These are phyloP conservation scores for Psilocybe mexicana DNA, from an alignment of 1,284 basidiomycete species.

Conservation along the genomic window DNA sequence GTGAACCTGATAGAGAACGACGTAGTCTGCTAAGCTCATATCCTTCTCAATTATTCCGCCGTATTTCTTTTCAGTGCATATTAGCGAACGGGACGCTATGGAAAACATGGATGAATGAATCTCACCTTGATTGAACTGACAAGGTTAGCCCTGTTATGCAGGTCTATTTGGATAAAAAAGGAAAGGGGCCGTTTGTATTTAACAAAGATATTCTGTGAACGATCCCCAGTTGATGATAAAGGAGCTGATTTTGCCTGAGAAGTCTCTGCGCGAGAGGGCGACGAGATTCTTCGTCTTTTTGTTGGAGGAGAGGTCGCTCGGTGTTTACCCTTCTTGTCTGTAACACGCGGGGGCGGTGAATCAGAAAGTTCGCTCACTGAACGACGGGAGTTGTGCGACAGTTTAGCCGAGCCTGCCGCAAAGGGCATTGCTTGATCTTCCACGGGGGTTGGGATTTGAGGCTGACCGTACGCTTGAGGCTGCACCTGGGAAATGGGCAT, in stretches of 20 bases:
- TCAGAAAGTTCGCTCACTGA: constrained; percentile 7
- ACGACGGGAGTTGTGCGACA: constrained; percentile 2
- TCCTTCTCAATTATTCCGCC: constrained; percentile 57
- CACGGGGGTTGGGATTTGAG: constrained; percentile 8
- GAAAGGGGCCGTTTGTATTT: constrained; percentile 37
- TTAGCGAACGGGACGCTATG: constrained; percentile 6
- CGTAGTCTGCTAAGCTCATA: constrained; percentile 55
- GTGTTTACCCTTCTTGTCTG: constrained; percentile 20
- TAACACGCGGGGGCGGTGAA: neutral
- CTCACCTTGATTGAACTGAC: constrained; percentile 56
- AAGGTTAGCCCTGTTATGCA: constrained; percentile 46
- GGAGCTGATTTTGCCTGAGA: neutral
- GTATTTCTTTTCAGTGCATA: constrained; percentile 46
- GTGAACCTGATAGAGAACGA: constrained; percentile 51
- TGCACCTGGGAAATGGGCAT: constrained; percentile 5
- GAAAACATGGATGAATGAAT: neutral
- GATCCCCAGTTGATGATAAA: neutral
- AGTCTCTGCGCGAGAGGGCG: constrained; percentile 5
- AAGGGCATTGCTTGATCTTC: constrained; percentile 17
- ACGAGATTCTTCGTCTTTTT: constrained; percentile 20
- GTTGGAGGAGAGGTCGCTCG: constrained; percentile 15
- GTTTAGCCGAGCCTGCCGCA: constrained; percentile 9
- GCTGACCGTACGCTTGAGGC: constrained; percentile 2
- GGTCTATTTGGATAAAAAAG: constrained; percentile 63
- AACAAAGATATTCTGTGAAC: constrained; percentile 28